A percentile compares a stretch with the other conserved stretches of the same genome.
These are phyloP conservation scores for Pelargonium nanum DNA, from an alignment of 345 rosid species.

Conservation along the genomic window DNA sequence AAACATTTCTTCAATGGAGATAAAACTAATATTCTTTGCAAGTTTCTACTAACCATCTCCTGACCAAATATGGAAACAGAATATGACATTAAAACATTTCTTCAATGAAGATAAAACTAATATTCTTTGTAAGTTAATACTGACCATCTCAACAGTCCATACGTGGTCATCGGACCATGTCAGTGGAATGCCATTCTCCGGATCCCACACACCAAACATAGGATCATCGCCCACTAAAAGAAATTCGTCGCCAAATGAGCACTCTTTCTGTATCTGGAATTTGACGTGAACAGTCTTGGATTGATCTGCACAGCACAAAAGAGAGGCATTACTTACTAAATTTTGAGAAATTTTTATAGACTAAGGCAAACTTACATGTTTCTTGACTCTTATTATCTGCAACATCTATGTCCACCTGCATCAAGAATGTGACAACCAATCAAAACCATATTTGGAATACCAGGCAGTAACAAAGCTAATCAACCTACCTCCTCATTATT, in stretches of 20 bases:
- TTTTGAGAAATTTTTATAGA: too few species aligned
- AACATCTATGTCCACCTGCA: not conserved
- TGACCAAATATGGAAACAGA: not conserved
- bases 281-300: constrained; percentile 20
- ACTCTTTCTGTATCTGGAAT: constrained; percentile 22
- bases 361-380: not conserved
- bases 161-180: constrained; percentile 26
- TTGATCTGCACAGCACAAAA: constrained; percentile 6
- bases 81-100: not conserved
- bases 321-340: not conserved
- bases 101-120: not conserved
- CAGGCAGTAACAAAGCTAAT: not conserved
- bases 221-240: constrained; percentile 21
- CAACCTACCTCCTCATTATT: not conserved
- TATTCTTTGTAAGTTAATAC: not conserved
- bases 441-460: not conserved
- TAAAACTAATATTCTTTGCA: not conserved
- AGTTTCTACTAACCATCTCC: constrained; percentile 20
- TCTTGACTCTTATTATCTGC: not conserved
- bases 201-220: constrained; percentile 24
- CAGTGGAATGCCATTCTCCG: constrained; percentile 16
- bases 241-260: constrained; percentile 17
- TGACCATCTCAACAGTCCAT: constrained; percentile 30
- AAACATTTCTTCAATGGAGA: not conserved
- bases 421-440: not conserved